Conservation (phyloP, 2,329 filamentous ascomycete genomes). For the Alternaria viburni region DNA sequence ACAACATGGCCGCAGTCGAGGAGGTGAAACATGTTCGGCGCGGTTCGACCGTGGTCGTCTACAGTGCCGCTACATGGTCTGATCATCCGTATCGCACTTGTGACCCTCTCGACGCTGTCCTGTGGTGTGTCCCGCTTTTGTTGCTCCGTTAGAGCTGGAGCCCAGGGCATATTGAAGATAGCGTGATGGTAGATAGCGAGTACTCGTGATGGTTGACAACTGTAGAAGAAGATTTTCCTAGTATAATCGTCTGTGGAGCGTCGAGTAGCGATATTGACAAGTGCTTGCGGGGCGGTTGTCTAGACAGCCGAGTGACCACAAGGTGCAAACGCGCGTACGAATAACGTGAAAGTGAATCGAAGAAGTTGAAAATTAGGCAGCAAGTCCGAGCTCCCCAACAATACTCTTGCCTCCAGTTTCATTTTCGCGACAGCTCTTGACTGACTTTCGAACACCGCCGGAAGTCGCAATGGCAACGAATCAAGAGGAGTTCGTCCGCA, state of each 20-base stretch:
- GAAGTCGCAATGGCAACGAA: neutral
- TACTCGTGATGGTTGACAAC: neutral
- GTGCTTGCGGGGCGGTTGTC: neutral
- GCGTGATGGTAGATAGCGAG: neutral
- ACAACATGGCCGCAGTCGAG: conserved; percentile 28
- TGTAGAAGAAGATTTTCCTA: too few species aligned
- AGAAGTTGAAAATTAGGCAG: neutral
- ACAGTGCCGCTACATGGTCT: conserved; percentile 5
- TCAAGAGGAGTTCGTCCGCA: neutral
- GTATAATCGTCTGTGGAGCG: neutral
- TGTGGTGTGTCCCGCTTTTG: neutral
- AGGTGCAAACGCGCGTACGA: neutral
- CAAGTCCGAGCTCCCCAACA: neutral
- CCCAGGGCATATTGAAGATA: neutral
- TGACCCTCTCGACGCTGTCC: neutral
- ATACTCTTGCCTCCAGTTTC: neutral
- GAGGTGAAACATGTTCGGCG: conserved; percentile 13
- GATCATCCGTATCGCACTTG: neutral
- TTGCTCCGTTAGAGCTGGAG: neutral
- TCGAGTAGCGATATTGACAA: neutral
- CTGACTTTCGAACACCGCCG: neutral
- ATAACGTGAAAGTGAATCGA: neutral
- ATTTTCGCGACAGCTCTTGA: neutral
- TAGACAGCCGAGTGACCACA: neutral
- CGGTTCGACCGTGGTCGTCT: neutral